These are phyloP conservation scores for Naganishia albida DNA, from an alignment of 1,284 basidiomycete species.

Conservation along the genomic window DNA sequence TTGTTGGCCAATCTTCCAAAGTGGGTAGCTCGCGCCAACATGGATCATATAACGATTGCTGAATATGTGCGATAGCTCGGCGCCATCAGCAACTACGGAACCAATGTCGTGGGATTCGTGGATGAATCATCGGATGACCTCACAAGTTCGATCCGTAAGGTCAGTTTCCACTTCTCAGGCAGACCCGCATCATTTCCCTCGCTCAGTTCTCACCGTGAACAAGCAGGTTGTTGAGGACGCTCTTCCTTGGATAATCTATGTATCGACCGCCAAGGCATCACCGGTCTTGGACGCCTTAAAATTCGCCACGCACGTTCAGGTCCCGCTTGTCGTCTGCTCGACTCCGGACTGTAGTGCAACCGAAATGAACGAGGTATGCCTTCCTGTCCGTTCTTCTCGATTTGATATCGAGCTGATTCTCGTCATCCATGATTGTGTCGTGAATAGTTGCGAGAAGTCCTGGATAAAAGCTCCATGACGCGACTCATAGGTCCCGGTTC, in stretches of 20 bases:
- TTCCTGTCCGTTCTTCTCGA: background rate
- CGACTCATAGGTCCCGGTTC: slow-evolving; percentile 20
- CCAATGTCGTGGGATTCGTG: slow-evolving; percentile 19
- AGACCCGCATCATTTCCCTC: background rate
- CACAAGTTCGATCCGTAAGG: slow-evolving; percentile 14
- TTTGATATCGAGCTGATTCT: background rate
- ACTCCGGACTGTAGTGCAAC: slow-evolving; percentile 4
- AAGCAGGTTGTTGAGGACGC: slow-evolving; percentile 15
- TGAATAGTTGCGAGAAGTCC: slow-evolving; percentile 8
- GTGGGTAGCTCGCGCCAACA: background rate
- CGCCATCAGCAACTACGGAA: slow-evolving; percentile 9
- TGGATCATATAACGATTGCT: background rate
- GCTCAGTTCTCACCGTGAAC: background rate
- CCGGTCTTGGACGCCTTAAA: slow-evolving; percentile 18
- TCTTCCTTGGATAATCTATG: slow-evolving; percentile 15
- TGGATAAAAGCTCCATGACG: slow-evolving; percentile 16
- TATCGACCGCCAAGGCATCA: slow-evolving; percentile 12
- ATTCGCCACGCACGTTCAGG: slow-evolving; percentile 14
- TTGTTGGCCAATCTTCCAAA: slow-evolving; percentile 5
- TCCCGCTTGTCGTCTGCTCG: slow-evolving; percentile 23
- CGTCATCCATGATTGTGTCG: background rate
- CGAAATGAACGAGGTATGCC: slow-evolving; percentile 16
- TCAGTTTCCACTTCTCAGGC: background rate
- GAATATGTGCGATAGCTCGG: background rate
- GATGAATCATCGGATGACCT: slow-evolving; percentile 18